Conservation (phyloP, 73 alveolate species). For the Tetrahymena borealis region DNA sequence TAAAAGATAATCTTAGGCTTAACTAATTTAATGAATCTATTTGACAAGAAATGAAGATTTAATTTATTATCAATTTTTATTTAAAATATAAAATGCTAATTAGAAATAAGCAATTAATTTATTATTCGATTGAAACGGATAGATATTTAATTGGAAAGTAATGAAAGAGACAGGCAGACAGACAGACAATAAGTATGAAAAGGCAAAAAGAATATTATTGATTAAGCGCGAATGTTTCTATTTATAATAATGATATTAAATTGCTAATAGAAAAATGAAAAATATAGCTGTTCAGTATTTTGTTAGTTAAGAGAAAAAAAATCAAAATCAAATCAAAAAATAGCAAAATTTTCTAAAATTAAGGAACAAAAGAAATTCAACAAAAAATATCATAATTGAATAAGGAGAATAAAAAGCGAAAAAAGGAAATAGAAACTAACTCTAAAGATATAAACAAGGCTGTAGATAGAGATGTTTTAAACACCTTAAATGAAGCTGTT, state of each 20-base stretch:
- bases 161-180: no score
- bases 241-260: neutral
- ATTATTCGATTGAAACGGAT: no score
- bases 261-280: neutral
- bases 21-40: no score
- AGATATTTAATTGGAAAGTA: no score
- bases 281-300: neutral
- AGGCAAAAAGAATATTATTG: no score
- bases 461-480: neutral
- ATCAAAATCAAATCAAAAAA: neutral
- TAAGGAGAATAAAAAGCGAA: neutral
- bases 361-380: neutral
- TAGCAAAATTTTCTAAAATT: neutral
- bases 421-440: no score
- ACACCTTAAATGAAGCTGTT: neutral
- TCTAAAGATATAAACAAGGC: neutral
- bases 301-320: neutral
- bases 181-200: no score
- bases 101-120: no score
- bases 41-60: no score
- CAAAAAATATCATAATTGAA: neutral
- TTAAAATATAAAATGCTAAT: no score
- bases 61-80: no score
- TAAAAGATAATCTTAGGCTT: no score
- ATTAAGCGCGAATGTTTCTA: neutral